Conservation (phyloP, 495 filamentous ascomycete genomes). For the Penicillium macrosclerotiorum region DNA sequence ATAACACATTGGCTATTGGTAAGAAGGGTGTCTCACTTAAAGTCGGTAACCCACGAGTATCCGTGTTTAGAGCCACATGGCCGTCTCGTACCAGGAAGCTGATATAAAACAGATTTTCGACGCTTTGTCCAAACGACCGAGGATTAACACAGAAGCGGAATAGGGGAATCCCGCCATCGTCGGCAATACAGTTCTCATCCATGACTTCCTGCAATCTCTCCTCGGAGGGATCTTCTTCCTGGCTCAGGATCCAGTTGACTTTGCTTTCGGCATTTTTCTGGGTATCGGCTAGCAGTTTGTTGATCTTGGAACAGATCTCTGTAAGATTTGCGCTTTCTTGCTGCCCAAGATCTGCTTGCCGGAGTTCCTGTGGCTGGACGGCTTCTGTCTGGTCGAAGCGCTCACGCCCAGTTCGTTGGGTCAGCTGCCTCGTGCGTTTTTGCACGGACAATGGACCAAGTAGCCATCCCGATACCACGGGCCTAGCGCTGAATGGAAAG, state of each 20-base stretch:
- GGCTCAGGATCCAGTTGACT: constrained; percentile 27
- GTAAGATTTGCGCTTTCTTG: constrained; percentile 74
- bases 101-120: constrained; percentile 96
- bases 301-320: constrained; percentile 63
- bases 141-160: constrained; percentile 89
- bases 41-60: constrained; percentile 64
- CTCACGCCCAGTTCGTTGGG: constrained; percentile 62
- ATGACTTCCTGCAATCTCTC: constrained; percentile 43
- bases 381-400: constrained; percentile 60
- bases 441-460: constrained; percentile 87
- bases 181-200: constrained; percentile 54
- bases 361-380: constrained; percentile 71
- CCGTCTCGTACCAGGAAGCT: constrained; percentile 93
- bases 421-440: constrained; percentile 68
- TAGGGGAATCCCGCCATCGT: constrained; percentile 66
- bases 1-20: background rate
- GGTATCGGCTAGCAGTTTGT: constrained; percentile 37
- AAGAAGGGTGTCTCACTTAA: constrained; percentile 56
- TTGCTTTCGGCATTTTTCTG: constrained; percentile 34
- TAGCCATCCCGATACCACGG: constrained; percentile 77
- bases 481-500: constrained; percentile 68
- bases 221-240: constrained; percentile 32
- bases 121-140: constrained; percentile 84
- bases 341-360: constrained; percentile 66
- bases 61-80: constrained; percentile 60